Evolutionary conservation across 2,329 filamentous ascomycete genomes (phyloP).

Genomic region (Cercospora sp.): DNA sequence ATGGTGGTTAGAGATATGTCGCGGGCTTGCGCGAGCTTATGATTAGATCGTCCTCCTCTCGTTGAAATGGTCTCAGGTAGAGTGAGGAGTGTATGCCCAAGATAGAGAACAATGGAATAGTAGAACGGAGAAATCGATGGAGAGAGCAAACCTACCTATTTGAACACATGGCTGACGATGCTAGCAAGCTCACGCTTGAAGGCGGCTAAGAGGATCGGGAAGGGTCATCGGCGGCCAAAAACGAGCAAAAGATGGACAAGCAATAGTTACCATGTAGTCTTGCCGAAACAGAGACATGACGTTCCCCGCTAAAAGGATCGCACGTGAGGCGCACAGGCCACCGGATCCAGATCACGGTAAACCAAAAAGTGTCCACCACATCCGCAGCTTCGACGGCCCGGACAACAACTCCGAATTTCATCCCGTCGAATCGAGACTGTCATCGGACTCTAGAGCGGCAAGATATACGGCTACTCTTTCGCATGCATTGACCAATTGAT

Average conservation of each 20-base stretch:
- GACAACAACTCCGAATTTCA: not conserved
- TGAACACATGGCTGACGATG: not conserved
- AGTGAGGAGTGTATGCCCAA: not conserved
- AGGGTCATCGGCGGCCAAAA: slow-evolving; percentile 5
- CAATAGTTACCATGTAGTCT: slow-evolving; percentile 12
- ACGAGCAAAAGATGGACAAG: slow-evolving; percentile 2
- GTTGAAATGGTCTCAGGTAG: not conserved
- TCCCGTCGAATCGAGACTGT: not conserved
- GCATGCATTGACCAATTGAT: not conserved
- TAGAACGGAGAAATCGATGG: not conserved
- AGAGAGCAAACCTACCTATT: slow-evolving; percentile 11
- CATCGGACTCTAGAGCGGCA: not conserved
- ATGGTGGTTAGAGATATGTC: not conserved
- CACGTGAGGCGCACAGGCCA: slow-evolving; percentile 1
- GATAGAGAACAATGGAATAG: not conserved
- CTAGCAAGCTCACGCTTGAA: not conserved
- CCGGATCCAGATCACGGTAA: slow-evolving; percentile 7
- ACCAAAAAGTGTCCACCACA: not conserved
- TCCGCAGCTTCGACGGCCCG: not conserved
- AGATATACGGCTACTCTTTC: not conserved
- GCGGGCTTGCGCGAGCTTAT: not conserved
- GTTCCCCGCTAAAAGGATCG: slow-evolving; percentile 3
- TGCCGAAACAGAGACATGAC: slow-evolving; percentile 15
- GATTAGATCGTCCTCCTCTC: not conserved
- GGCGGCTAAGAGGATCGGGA: slow-evolving; percentile 13